Percentiles rank a stretch among this genome's conserved stretches.
phyloP scores from a whole-genome alignment of 495 filamentous ascomycete species.

The Filosporella fistucella region DNA sequence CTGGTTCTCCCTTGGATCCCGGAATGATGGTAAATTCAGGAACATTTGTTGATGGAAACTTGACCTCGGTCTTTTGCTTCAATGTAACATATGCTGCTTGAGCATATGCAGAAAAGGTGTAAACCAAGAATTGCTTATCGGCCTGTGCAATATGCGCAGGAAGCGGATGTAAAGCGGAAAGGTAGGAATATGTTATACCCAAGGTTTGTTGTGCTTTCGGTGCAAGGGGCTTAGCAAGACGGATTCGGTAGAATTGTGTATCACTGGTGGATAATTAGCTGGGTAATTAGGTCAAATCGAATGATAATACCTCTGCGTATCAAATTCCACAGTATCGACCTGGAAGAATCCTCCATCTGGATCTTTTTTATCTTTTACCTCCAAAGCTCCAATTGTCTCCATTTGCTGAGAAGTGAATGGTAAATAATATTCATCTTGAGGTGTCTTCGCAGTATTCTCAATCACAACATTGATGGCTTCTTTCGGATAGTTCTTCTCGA shows the following conservation, averaged over 20 bases:
- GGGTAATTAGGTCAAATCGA: background rate
- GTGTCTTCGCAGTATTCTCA: slow-evolving; percentile 70
- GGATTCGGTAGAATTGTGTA: slow-evolving; percentile 79
- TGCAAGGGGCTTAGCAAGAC: slow-evolving; percentile 67
- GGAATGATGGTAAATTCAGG: slow-evolving; percentile 78
- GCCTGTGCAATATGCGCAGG: slow-evolving; percentile 74
- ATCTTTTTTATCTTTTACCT: slow-evolving; percentile 88
- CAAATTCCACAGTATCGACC: slow-evolving; percentile 61
- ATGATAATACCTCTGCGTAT: slow-evolving; percentile 31
- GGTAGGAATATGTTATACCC: slow-evolving; percentile 75
- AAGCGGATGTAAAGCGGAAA: slow-evolving; percentile 70
- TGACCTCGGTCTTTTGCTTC: slow-evolving; percentile 96
- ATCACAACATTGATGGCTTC: slow-evolving; percentile 91
- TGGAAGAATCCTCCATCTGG: slow-evolving; percentile 58
- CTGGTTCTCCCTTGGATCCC: slow-evolving; percentile 49
- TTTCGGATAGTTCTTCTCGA: slow-evolving; percentile 86
- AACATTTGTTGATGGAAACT: slow-evolving; percentile 72
- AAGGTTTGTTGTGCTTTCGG: slow-evolving; percentile 77
- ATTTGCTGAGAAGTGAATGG: slow-evolving; percentile 74
- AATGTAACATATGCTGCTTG: slow-evolving; percentile 75
- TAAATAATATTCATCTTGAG: slow-evolving; percentile 85
- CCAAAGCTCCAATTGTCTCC: slow-evolving; percentile 73
- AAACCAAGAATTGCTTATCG: slow-evolving; percentile 81
- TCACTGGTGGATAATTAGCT: slow-evolving; percentile 45
- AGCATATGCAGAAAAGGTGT: slow-evolving; percentile 77